Evolutionary conservation across 805 yeast genomes (phyloP), one percentile per base, ranked within the genome.

Genomic region (Schwanniomyces polymorphus): DNA sequence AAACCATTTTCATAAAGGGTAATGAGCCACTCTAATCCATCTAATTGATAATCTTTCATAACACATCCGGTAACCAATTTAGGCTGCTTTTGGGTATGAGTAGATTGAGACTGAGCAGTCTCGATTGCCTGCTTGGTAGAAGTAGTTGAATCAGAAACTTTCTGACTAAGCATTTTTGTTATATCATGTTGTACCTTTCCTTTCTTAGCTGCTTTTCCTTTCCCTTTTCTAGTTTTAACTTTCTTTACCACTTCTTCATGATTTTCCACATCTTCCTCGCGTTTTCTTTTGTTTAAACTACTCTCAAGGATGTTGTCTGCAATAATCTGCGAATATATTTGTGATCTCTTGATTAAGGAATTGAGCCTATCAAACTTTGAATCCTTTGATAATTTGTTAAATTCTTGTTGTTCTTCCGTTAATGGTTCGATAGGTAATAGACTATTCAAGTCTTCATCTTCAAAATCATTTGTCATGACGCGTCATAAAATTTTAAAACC

Each of bases 1-100:
- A 92, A 72, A 0, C 98, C 99, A 65, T 92, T 94, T 60, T 91
- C 96, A 63, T 87, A 94, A 23, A 92, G 68, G 0, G 97, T 86
- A 11, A 85, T 79, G 37, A 94, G 69, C 98, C 98, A 92, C 53
- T 89, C 91, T 47, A 92, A 76, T 1, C 98, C 99, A 46, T 87
- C 91, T 16, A 89, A 64, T 65, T 92, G 99, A 60, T 94, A 91
- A 26, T 84, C 86, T 59, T 90, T 89, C 75, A 92, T 72, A 0
- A 60, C 58, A 27, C 89, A 88, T 7, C 76, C 77, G 4, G 68
- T 51, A 4, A 74, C 53, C 6, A 68, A 46, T 28, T 58, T 51
- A 0, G 78, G 77, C 43, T 67, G 72, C 21, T 51, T 40, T 43
- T 62, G 70, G 16, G 53, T 57, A 35, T 45, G 42, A 10, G 46